Base-by-base conservation (phyloP, 495 filamentous ascomycete species). In the Terfezia claveryi region DNA sequence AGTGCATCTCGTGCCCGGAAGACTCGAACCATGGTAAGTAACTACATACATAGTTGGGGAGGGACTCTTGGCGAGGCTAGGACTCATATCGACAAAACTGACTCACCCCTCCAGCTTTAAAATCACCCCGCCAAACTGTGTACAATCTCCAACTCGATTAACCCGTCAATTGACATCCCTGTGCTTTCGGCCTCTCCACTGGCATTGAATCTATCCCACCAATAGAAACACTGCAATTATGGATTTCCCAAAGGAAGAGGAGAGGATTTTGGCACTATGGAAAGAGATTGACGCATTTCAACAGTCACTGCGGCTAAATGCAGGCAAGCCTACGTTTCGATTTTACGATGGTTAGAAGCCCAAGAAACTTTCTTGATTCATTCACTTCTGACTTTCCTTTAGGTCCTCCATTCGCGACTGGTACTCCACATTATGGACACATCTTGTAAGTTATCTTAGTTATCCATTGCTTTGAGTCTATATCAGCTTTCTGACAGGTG, bases 241-340 rank as follows among this genome's bases (percentile, higher is more conserved):
- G 72, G 76, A 91, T 70, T 94, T 94, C 69, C 84, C 88, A 55
- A 80, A 81, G 66, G 86, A 87, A 66, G 89, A 96, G 76, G 84
- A 88, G 71, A 70, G 68, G 56, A 73, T 89, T 65, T 78, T 94
- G 67, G 68, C 77, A 66, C 70, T 76, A 68, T 96, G 89, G 89
- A 82, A 76, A 63, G 83, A 87, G 65, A 93, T 93, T 69, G 75
- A 86, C 64, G 89, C 89, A 58, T 96, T 94, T 67, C 66, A 54
- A 56, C 69, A 60, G 50, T 69, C 51, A 36, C 58, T 59, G 52
- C 80, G 83, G 69, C 76, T 87, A 37, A 81, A 81, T 1, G 72
- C 80, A 64, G 84, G 78, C 54, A 75, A 77, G 52, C 71, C 78
- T 54, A 82, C 78, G 41, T 96, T 89, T 66, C 86, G 78, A 16